Percentiles rank a stretch among this genome's conserved stretches.
Conservation (phyloP, 169 alveolate species). For the Cytauxzoon felis region DNA sequence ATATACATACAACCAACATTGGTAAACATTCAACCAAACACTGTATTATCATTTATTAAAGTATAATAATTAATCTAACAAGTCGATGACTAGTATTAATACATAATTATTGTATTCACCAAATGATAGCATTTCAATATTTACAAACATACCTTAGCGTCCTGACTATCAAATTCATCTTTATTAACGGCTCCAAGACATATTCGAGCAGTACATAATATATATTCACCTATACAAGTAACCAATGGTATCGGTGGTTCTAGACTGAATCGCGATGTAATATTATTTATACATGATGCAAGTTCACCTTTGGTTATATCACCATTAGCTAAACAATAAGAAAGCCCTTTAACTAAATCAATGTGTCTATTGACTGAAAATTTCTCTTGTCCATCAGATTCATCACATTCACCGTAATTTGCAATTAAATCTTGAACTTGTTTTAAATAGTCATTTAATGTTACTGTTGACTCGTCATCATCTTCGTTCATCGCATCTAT, state of each 20-base stretch:
- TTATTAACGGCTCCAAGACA: slow-evolving; percentile 4
- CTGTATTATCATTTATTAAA: slow-evolving; percentile 3
- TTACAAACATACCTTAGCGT: not conserved
- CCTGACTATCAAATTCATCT: not conserved
- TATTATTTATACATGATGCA: slow-evolving; percentile 15
- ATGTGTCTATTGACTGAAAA: not conserved
- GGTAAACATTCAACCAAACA: slow-evolving; percentile 45
- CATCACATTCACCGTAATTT: too few species aligned
- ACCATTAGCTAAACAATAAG: slow-evolving; percentile 33
- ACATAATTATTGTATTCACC: not conserved
- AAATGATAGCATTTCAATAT: not conserved
- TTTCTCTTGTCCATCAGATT: not conserved
- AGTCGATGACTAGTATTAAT: not conserved
- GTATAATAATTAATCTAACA: not conserved
- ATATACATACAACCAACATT: slow-evolving; percentile 11
- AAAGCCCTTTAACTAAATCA: slow-evolving; percentile 17
- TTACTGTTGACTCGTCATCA: not conserved
- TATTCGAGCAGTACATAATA: slow-evolving; percentile 13
- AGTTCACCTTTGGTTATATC: slow-evolving; percentile 43
- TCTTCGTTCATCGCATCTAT: not conserved
- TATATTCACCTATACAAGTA: slow-evolving; percentile 42
- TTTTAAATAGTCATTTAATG: not conserved
- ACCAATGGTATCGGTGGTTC: slow-evolving; percentile 25
- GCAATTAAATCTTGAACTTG: too few species aligned
- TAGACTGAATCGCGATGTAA: not conserved